Evolutionary conservation across 106 monocot genomes (phyloP).

Genomic region (Triglochin maritima): DNA sequence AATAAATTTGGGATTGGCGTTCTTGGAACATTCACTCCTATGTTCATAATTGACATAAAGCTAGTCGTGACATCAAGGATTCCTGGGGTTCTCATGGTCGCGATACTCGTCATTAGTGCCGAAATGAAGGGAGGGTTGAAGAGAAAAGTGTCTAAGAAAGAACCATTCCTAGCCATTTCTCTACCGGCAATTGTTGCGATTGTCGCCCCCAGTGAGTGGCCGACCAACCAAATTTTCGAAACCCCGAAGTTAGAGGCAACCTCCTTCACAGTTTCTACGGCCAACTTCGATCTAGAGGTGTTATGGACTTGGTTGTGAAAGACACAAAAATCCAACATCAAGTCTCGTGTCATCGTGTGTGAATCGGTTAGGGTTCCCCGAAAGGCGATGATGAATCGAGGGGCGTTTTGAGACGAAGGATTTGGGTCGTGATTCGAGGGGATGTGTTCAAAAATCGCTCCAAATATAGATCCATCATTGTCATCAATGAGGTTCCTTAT

Average conservation of each 20-base stretch:
- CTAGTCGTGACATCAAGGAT: slow-evolving; percentile 72
- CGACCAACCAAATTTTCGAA: slow-evolving; percentile 63
- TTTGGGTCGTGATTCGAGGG: slow-evolving; percentile 12
- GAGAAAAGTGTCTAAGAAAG: slow-evolving; percentile 55
- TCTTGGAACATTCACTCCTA: slow-evolving; percentile 30
- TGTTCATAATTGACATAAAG: slow-evolving; percentile 65
- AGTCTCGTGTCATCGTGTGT: slow-evolving; percentile 51
- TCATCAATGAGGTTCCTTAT: slow-evolving; percentile 61
- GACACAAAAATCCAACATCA: slow-evolving; percentile 48
- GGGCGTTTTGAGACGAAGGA: slow-evolving; percentile 8
- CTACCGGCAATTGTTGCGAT: slow-evolving; percentile 65
- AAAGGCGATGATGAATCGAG: slow-evolving; percentile 61
- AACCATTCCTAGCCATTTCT: slow-evolving; percentile 52
- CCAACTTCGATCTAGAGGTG: slow-evolving; percentile 50
- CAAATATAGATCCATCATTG: slow-evolving; percentile 76
- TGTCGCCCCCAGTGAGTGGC: slow-evolving; percentile 80
- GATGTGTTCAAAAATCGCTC: slow-evolving; percentile 62
- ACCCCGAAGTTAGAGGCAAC: slow-evolving; percentile 30
- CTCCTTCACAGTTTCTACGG: slow-evolving; percentile 62
- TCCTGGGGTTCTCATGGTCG: slow-evolving; percentile 52
- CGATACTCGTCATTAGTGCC: slow-evolving; percentile 73
- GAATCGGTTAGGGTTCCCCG: slow-evolving; percentile 63
- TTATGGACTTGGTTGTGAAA: slow-evolving; percentile 57
- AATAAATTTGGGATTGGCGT: slow-evolving; percentile 10
- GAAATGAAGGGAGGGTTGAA: slow-evolving; percentile 87